Evolutionary conservation across 257 asterid species (phyloP).

Genomic region (Solanum commersonii): DNA sequence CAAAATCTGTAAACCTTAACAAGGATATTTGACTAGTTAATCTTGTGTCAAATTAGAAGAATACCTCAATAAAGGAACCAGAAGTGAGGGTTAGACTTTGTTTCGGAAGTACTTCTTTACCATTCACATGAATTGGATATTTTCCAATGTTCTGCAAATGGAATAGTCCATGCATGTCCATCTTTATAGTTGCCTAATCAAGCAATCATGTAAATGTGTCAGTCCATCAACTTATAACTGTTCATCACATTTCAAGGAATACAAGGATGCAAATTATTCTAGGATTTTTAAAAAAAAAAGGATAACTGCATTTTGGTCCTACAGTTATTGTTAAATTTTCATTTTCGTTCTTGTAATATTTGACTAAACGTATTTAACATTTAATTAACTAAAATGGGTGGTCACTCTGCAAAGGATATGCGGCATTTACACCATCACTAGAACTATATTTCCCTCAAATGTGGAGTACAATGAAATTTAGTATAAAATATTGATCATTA

Average conservation of each 20-base stretch:
- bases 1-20: background rate
- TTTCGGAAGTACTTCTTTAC: background rate
- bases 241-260: background rate
- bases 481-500: background rate
- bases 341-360: background rate
- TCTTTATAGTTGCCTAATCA: constrained; percentile 3
- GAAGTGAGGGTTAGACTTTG: background rate
- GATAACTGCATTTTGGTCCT: background rate
- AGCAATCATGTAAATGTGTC: background rate
- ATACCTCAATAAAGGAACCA: constrained; percentile 9
- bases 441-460: background rate
- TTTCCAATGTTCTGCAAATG: constrained; percentile 3
- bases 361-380: background rate
- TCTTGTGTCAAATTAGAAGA: background rate
- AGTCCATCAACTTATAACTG: background rate
- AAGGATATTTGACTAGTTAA: background rate
- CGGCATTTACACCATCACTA: background rate
- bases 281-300: background rate
- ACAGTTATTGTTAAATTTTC: background rate
- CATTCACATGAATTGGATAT: constrained; percentile 1
- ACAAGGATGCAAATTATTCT: background rate
- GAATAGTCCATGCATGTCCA: constrained; percentile 1
- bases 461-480: background rate
- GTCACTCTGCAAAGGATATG: background rate
- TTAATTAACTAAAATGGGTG: background rate